Evolutionary conservation across 768 basidiomycete species (phyloP).

Genomic region (Tricholoma bakamatsutake): DNA sequence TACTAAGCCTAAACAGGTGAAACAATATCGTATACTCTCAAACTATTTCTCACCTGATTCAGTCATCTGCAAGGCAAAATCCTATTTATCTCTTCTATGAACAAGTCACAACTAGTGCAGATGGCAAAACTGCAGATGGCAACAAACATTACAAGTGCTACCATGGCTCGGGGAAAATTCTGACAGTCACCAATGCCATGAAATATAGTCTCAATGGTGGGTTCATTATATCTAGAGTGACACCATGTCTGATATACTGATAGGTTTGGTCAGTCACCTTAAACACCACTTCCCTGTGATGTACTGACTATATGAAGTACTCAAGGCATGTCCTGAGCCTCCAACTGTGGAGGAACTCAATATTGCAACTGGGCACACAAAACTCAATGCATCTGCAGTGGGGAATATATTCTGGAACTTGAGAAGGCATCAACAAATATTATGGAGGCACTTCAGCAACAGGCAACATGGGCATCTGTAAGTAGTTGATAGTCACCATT

Average conservation of each 20-base stretch:
- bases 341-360: not conserved
- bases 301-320: not conserved
- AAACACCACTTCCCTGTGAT: not conserved
- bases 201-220: constrained; percentile 2
- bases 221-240: not conserved
- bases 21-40: not conserved
- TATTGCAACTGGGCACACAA: not conserved
- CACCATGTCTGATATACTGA: not conserved
- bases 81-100: not conserved
- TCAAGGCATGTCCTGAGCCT: not conserved
- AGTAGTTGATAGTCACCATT: too few species aligned
- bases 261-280: not conserved
- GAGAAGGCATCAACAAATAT: not conserved
- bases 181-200: constrained; percentile 13
- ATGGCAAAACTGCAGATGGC: constrained; percentile 5
- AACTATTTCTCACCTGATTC: not conserved
- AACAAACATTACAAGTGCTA: constrained; percentile 17
- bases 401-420: not conserved
- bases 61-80: not conserved
- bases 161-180: constrained; percentile 12
- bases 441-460: too few species aligned
- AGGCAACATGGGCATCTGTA: too few species aligned
- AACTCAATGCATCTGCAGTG: not conserved
- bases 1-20: not conserved
- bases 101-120: not conserved